Percentiles rank a stretch among this genome's conserved stretches.
These are phyloP conservation scores for Xylariaceae sp. DNA, from an alignment of 2,329 filamentous ascomycete species.

Conservation along the genomic window DNA sequence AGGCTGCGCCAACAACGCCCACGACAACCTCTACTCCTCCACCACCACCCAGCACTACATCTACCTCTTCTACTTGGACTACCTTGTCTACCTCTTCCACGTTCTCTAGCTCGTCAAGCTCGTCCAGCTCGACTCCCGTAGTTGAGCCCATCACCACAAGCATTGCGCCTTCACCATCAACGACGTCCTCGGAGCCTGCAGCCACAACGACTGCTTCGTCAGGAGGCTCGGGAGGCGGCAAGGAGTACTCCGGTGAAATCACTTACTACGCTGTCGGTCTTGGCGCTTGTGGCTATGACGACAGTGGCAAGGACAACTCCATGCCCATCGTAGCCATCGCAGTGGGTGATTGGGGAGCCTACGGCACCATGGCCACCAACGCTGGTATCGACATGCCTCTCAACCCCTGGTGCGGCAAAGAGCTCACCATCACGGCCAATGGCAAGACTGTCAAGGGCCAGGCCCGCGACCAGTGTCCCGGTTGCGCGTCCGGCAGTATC, in stretches of 20 bases:
- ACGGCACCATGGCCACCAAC: slow-evolving; percentile 59
- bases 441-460: slow-evolving; percentile 56
- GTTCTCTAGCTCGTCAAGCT: slow-evolving; percentile 8
- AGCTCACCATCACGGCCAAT: slow-evolving; percentile 55
- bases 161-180: not conserved
- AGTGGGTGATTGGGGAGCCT: slow-evolving; percentile 44
- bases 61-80: slow-evolving; percentile 2
- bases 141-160: not conserved
- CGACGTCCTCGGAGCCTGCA: slow-evolving; percentile 17
- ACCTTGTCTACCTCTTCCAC: not conserved
- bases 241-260: slow-evolving; percentile 56
- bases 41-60: slow-evolving; percentile 12
- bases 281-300: slow-evolving; percentile 64
- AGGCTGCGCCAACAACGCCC: slow-evolving; percentile 8
- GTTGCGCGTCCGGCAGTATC: slow-evolving; percentile 58
- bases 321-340: slow-evolving; percentile 69
- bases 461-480: slow-evolving; percentile 73
- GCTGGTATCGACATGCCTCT: slow-evolving; percentile 30
- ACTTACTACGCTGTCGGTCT: slow-evolving; percentile 71
- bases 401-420: slow-evolving; percentile 68
- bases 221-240: slow-evolving; percentile 28
- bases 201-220: slow-evolving; percentile 15
- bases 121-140: slow-evolving; percentile 3
- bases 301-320: slow-evolving; percentile 49
- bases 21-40: slow-evolving; percentile 7